phyloP scores from a whole-genome alignment of 306 rosid genomes.

The Sicyos edulis region DNA sequence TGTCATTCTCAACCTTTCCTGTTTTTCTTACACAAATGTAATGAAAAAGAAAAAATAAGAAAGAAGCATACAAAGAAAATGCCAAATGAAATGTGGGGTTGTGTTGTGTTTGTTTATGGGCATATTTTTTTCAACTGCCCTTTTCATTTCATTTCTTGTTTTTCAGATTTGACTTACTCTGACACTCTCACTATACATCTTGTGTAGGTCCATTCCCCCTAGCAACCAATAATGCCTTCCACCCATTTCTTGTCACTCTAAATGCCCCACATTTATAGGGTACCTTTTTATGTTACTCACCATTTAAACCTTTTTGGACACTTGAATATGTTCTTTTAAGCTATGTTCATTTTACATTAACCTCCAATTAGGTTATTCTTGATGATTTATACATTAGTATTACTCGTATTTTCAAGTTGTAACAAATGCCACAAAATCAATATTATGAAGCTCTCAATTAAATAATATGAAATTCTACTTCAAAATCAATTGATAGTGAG shows the following conservation, averaged over 20 bases:
- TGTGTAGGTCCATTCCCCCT: background rate
- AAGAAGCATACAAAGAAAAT: no score
- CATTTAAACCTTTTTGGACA: background rate
- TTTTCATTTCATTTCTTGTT: background rate
- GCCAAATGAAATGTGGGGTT: constrained; percentile 1
- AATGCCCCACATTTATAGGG: background rate
- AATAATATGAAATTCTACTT: no score
- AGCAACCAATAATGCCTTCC: background rate
- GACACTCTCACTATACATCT: background rate
- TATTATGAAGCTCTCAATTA: no score
- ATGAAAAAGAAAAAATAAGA: no score
- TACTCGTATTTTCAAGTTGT: no score
- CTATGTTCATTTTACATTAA: background rate
- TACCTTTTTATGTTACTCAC: background rate
- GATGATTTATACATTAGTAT: background rate
- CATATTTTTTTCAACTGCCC: constrained; percentile 6
- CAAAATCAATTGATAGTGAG: no score
- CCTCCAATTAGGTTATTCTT: background rate
- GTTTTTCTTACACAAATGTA: no score
- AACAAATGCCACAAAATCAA: no score
- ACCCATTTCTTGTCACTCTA: background rate
- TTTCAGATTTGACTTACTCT: constrained; percentile 15
- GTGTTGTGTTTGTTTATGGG: constrained; percentile 10
- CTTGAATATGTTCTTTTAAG: background rate
- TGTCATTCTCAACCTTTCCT: no score